Evolutionary conservation across 2,329 filamentous ascomycete genomes (phyloP), one percentile per base, ranked within the genome.

Genomic region (Fusarium sp.): DNA sequence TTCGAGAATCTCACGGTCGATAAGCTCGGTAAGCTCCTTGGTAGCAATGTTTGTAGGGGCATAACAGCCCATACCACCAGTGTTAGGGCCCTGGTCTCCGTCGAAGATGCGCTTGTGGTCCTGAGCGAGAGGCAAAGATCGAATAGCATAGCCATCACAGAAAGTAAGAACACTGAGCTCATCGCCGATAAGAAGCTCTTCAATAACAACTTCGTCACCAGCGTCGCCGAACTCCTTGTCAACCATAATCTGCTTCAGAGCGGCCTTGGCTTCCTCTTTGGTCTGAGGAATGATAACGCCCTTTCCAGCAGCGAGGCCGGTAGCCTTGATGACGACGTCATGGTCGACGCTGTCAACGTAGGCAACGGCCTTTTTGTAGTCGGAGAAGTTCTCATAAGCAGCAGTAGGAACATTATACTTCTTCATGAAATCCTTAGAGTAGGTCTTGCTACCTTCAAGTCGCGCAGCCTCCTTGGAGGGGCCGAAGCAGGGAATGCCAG

Each of bases 361-460:
- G 72, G 88, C 82, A 70, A 85, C 84, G 16, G 94, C 94, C 46
- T 88, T 83, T 57, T 91, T 87, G 80, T 92, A 94, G 74, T 92
- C 86, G 78, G 85, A 89, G 77, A 98, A 98, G 83, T 97, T 98
- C 79, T 91, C 89, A 82, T 97, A 98, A 38, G 88, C 89, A 18
- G 96, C 96, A 2, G 96, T 98, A 37, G 95, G 94, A 74, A 99
- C 97, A 75, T 87, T 87, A 82, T 97, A 89, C 70, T 91, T 90
- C 80, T 92, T 91, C 96, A 98, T 99, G 78, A 98, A 98, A 80
- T 98, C 94, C 79, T 99, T 99, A 66, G 93, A 94, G 80, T 97
- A 98, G 13, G 95, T 93, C 85, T 99, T 99, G 83, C 93, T 97
- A 63, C 96, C 96, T 81, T 99, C 96, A 87, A 99, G 93, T 43